These are phyloP conservation scores for Blastomyces parvus DNA, from an alignment of 2,329 filamentous ascomycete genomes.

Conservation along the genomic window DNA sequence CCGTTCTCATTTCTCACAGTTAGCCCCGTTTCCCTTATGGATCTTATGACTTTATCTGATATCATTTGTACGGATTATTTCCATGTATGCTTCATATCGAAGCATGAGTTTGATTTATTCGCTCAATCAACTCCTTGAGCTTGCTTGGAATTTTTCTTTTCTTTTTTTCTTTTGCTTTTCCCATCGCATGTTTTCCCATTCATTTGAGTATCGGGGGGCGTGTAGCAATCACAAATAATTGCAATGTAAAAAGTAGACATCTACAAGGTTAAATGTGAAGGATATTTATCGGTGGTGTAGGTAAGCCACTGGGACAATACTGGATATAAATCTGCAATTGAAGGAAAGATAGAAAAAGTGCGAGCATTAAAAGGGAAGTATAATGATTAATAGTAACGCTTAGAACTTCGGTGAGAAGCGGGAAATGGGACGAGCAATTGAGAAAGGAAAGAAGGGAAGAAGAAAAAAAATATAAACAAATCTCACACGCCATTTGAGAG, in stretches of 20 bases:
- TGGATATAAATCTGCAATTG: not conserved
- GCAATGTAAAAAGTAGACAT: not conserved
- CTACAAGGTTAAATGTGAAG: not conserved
- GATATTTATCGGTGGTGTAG: not conserved
- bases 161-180: not conserved
- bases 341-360: not conserved
- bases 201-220: not conserved
- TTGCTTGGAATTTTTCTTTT: not conserved
- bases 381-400: not conserved
- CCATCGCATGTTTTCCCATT: not conserved
- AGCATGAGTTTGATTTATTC: not conserved
- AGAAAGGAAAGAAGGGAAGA: not conserved
- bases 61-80: not conserved
- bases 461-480: not conserved
- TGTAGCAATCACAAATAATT: not conserved
- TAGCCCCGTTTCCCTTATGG: not conserved
- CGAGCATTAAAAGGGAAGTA: not conserved
- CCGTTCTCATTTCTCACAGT: not conserved
- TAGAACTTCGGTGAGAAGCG: not conserved
- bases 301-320: not conserved
- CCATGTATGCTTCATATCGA: not conserved
- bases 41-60: not conserved
- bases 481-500: too few relatives aligned
- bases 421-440: not conserved
- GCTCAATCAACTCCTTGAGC: not conserved